A percentile compares a stretch with the other conserved stretches of the same genome.
These are phyloP conservation scores for Pichia sp. DNA, from an alignment of 1,139 yeast genomes.

Conservation along the genomic window DNA sequence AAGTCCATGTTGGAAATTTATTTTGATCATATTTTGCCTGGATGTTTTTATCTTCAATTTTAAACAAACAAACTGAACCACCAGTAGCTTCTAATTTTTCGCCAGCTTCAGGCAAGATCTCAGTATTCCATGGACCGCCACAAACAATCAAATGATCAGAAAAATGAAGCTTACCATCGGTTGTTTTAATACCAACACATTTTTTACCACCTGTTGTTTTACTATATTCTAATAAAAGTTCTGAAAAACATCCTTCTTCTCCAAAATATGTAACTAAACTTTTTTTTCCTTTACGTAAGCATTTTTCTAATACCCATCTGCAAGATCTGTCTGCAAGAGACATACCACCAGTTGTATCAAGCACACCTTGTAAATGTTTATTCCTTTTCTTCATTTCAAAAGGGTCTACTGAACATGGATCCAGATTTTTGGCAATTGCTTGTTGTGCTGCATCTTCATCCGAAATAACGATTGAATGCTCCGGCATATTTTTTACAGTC, in stretches of 20 bases:
- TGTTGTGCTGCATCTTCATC: constrained; percentile 15
- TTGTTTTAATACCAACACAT: constrained; percentile 29
- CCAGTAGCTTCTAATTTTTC: constrained; percentile 34
- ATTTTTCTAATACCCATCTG: constrained; percentile 26
- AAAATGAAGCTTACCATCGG: constrained; percentile 28
- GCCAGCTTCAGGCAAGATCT: constrained; percentile 31
- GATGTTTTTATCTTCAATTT: constrained; percentile 13
- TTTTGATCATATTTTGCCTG: constrained; percentile 13
- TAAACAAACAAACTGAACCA: constrained; percentile 26
- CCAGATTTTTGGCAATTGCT: constrained; percentile 12
- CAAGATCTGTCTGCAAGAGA: constrained; percentile 33
- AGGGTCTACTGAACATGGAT: constrained; percentile 24
- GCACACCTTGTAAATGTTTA: constrained; percentile 24
- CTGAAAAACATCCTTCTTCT: constrained; percentile 12
- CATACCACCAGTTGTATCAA: constrained; percentile 34
- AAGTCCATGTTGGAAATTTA: constrained; percentile 24
- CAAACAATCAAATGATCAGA: constrained; percentile 34
- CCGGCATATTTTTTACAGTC: constrained; percentile 18
- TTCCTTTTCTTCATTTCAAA: constrained; percentile 15
- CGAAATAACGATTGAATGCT: constrained; percentile 19
- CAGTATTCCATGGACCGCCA: constrained; percentile 38
- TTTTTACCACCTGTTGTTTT: constrained; percentile 1
- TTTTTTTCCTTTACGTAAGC: constrained; percentile 11
- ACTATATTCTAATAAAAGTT: constrained; percentile 13
- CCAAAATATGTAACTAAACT: constrained; percentile 21